These are phyloP conservation scores for Fusarium concolor DNA, from an alignment of 2,329 filamentous ascomycete species.

Conservation along the genomic window DNA sequence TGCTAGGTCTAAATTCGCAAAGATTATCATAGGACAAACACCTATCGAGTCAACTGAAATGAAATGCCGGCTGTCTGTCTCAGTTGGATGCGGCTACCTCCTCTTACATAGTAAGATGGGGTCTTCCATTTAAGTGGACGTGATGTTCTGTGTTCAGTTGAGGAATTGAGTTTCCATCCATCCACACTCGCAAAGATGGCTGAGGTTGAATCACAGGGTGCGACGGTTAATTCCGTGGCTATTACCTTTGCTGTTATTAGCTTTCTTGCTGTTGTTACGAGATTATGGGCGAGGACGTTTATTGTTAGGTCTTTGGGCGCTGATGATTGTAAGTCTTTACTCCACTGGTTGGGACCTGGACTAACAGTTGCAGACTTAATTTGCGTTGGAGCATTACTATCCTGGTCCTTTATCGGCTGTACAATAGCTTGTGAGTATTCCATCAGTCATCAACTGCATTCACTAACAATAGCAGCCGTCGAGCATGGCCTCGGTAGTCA, in stretches of 20 bases:
- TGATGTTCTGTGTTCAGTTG: neutral
- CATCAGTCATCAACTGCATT: accelerated
- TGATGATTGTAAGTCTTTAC: slow-evolving; percentile 26
- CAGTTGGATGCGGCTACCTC: neutral
- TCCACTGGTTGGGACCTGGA: no score
- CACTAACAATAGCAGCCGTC: slow-evolving; percentile 1
- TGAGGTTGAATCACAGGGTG: slow-evolving; percentile 25
- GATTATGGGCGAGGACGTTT: slow-evolving; percentile 29
- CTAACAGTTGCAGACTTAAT: slow-evolving; percentile 27
- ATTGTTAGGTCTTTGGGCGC: slow-evolving; percentile 28
- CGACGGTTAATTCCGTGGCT: slow-evolving; percentile 23
- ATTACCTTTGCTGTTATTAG: slow-evolving; percentile 28
- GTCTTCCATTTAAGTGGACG: slow-evolving; percentile 15
- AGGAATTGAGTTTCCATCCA: no score
- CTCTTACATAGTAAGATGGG: neutral
- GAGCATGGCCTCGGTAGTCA: slow-evolving; percentile 30
- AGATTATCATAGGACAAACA: slow-evolving; percentile 1
- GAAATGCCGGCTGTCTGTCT: neutral
- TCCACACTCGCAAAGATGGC: neutral
- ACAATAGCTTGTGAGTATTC: slow-evolving; percentile 16
- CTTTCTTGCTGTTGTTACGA: slow-evolving; percentile 28
- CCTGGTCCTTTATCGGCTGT: slow-evolving; percentile 27
- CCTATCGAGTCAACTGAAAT: neutral
- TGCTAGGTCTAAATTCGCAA: neutral
- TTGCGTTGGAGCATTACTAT: slow-evolving; percentile 28